phyloP scores from a whole-genome alignment of 2,329 filamentous ascomycete species.

The Gyromitra esculenta region DNA sequence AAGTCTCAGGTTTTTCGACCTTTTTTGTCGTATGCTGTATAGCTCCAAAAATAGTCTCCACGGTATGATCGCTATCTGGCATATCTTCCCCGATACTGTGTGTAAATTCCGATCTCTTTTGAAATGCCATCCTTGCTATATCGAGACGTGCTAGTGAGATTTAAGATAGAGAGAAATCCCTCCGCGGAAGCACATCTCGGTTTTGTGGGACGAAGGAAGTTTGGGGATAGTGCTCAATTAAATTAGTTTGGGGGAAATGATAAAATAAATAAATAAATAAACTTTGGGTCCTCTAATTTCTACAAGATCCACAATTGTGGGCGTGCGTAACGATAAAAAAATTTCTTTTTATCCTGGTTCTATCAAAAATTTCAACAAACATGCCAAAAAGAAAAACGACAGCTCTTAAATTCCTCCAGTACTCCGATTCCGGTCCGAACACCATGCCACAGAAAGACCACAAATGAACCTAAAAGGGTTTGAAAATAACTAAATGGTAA shows the following conservation, averaged over 20 bases:
- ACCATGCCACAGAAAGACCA: not conserved
- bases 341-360: not conserved
- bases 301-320: not conserved
- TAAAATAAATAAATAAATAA: no score
- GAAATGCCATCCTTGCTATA: not conserved
- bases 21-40: not conserved
- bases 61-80: not conserved
- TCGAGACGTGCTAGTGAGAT: not conserved
- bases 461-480: not conserved
- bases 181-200: not conserved
- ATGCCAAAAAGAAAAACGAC: not conserved
- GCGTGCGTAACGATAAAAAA: not conserved
- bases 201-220: not conserved
- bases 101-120: not conserved
- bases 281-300: not conserved
- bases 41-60: conserved; percentile 3
- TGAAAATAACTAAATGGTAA: not conserved
- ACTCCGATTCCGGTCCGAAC: not conserved
- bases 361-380: not conserved
- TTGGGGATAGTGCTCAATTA: not conserved
- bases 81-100: not conserved
- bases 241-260: not conserved
- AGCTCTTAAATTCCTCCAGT: not conserved
- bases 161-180: not conserved
- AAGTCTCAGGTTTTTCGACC: no score